Percentiles rank a stretch among this genome's conserved stretches.
These are phyloP conservation scores for Diaporthe sp. DNA, from an alignment of 2,329 filamentous ascomycete species.

Conservation along the genomic window DNA sequence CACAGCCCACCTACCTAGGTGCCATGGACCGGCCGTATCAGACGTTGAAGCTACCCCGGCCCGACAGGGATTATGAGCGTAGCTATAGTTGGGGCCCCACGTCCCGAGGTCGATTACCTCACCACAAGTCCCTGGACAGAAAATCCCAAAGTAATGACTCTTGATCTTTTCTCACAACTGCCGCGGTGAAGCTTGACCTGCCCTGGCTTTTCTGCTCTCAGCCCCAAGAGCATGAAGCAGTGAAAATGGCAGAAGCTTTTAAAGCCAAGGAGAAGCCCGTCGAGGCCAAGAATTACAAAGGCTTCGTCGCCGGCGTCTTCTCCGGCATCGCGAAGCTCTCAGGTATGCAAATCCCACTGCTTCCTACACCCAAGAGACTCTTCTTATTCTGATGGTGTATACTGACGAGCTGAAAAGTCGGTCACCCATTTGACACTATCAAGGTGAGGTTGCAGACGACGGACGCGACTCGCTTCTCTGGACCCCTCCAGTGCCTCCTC, in stretches of 20 bases:
- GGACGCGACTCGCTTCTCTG: constrained; percentile 80
- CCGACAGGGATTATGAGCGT: constrained; percentile 17
- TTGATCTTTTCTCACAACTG: neutral
- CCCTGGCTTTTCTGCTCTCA: constrained; percentile 8
- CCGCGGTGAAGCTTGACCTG: neutral
- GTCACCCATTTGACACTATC: constrained; percentile 91
- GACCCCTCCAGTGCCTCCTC: constrained; percentile 86
- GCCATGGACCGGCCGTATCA: neutral
- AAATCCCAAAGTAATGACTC: constrained; percentile 11
- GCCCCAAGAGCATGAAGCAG: constrained; percentile 12
- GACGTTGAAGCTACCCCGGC: neutral
- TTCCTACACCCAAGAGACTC: neutral
- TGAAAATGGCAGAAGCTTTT: constrained; percentile 34
- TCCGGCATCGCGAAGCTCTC: constrained; percentile 91
- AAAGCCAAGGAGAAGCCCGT: constrained; percentile 50
- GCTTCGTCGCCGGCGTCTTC: constrained; percentile 98
- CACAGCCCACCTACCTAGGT: neutral
- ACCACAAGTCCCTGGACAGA: constrained; percentile 15
- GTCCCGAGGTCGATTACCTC: constrained; percentile 36
- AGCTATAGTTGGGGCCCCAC: constrained; percentile 2
- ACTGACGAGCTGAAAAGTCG: constrained; percentile 59
- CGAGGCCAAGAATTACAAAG: constrained; percentile 79
- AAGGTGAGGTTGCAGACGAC: constrained; percentile 97
- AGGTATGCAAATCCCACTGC: constrained; percentile 67
- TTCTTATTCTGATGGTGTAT: neutral